Evolutionary conservation across 257 asterid species (phyloP), one percentile per base, ranked within the genome.

Genomic region (Coffea eugenioides): DNA sequence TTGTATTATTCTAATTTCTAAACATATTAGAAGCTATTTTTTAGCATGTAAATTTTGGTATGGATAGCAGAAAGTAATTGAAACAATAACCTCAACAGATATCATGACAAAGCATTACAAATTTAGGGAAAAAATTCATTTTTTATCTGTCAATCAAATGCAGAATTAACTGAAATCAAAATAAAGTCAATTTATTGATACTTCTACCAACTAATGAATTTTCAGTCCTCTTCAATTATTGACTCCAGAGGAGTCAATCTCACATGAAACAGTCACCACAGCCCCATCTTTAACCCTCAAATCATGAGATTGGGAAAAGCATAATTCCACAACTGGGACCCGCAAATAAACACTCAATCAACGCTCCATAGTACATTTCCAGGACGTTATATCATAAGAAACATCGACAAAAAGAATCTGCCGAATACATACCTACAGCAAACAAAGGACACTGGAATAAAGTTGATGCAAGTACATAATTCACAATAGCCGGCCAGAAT

Each of bases 251-350:
- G 16, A 39, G 73, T 77, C 59, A 5, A 57, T 48, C 54, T 51
- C 8, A 67, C 46, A 67, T 49, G 75, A 23, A 77, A 67, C n/a
- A 25, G 14, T 46, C 61, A 41, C 52, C 79, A 62, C 68, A 62
- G 39, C 39, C 36, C 11, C 68, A 62, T 62, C 23, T 20, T 56
- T 31, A 41, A 20, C 21, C 25, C 16, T 34, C 49, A 48, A 68
- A 52, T 21, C 51, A 31, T 56, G 23, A 16, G 21, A 77, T 39
- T 7, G 16, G 20, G 10, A 14, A 64, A 67, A 66, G 41, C 23
- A 65, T 6, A 2, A 11, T 8, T 34, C 67, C 6, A 20, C 62
- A 23, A 68, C 20, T 11, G 56, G 18, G 20, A 36, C 66, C 61
- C 49, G 10, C 36, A 25, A 27, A 11, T 3, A 3, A 43, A n/a